phyloP scores from a whole-genome alignment of 2,329 filamentous ascomycete genomes.

The Stylonectria norvegica region DNA sequence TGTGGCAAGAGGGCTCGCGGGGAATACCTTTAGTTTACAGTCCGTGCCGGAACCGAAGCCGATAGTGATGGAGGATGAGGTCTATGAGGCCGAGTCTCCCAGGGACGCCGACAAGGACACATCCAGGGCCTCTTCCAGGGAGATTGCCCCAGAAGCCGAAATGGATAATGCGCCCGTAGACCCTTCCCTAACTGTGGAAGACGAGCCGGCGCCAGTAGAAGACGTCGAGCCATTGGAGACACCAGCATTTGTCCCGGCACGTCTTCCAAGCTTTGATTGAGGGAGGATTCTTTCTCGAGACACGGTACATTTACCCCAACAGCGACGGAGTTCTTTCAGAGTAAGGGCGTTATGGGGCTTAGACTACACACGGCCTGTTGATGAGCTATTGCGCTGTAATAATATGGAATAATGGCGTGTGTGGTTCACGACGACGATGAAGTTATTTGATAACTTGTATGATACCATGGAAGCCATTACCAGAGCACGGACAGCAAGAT shows the following conservation, averaged over 20 bases:
- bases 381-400: slow-evolving; percentile 12
- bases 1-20: slow-evolving; percentile 44
- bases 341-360: no score
- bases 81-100: slow-evolving; percentile 15
- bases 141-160: no score
- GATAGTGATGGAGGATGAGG: slow-evolving; percentile 33
- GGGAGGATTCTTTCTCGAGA: not conserved
- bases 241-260: slow-evolving; percentile 53
- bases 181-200: no score
- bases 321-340: no score
- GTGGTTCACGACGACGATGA: slow-evolving; percentile 10
- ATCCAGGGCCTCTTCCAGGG: not conserved
- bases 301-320: not conserved
- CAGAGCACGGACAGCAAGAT: slow-evolving; percentile 9
- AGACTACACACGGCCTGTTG: slow-evolving; percentile 1
- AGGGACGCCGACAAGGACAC: slow-evolving; percentile 10
- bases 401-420: slow-evolving; percentile 15
- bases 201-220: not conserved
- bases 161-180: no score
- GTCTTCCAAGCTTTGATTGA: slow-evolving; percentile 54
- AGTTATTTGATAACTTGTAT: slow-evolving; percentile 18
- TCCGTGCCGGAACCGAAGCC: slow-evolving; percentile 21
- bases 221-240: slow-evolving; percentile 14
- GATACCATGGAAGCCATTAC: no score
- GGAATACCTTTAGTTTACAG: slow-evolving; percentile 11